phyloP scores from a whole-genome alignment of 441 rosid species.

The Geranium incanum region DNA sequence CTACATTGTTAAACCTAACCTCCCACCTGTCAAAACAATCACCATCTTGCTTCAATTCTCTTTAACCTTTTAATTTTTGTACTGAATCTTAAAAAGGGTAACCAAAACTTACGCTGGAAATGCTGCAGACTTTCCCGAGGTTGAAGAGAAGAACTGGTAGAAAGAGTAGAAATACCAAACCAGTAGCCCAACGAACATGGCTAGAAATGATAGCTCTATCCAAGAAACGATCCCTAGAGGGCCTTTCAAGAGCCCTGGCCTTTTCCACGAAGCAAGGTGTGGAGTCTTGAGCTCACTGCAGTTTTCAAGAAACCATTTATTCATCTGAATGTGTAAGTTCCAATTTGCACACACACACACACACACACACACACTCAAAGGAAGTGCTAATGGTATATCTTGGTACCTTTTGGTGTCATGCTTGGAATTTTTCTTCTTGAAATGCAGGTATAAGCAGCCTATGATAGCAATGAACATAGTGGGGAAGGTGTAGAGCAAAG shows the following conservation, averaged over 20 bases:
- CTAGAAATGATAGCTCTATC: constrained; percentile 40
- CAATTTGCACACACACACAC: too few relatives aligned
- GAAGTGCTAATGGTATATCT: background rate
- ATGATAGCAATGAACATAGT: constrained; percentile 37
- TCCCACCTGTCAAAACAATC: constrained; percentile 38
- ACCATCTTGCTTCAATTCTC: background rate
- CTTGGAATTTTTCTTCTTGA: constrained; percentile 23
- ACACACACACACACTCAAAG: background rate
- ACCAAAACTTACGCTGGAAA: constrained; percentile 7
- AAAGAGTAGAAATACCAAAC: constrained; percentile 44
- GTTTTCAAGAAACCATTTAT: background rate
- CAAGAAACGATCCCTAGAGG: constrained; percentile 58
- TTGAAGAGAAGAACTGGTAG: constrained; percentile 4
- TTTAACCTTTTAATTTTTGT: background rate
- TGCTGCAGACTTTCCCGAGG: background rate
- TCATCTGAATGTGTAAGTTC: background rate
- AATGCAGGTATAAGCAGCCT: constrained; percentile 47
- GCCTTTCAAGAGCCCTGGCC: constrained; percentile 49
- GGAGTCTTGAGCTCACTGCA: background rate
- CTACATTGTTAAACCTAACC: constrained; percentile 26
- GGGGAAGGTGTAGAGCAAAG: constrained; percentile 51
- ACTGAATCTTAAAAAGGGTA: background rate
- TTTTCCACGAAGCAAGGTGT: constrained; percentile 24
- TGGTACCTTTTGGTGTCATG: background rate
- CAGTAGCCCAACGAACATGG: constrained; percentile 49